Conservation (phyloP, 164 flowering plant genomes). For the Santalum album region DNA sequence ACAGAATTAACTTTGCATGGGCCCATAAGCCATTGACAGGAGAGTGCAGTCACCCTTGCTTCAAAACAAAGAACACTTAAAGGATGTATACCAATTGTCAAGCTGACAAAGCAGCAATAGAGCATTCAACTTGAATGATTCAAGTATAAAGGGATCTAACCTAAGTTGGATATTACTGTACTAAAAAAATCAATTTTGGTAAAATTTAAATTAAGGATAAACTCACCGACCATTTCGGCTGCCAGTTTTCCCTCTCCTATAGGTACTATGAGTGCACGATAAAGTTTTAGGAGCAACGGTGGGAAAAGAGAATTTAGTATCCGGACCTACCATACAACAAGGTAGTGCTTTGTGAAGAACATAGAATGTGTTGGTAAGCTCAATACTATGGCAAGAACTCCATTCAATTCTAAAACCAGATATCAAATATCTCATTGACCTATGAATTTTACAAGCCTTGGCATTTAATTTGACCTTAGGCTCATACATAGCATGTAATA, state of each 20-base stretch:
- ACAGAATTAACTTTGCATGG: slow-evolving; percentile 59
- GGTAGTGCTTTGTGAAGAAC: neutral
- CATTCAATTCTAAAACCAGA: neutral
- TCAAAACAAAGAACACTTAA: slow-evolving; percentile 13
- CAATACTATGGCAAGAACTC: neutral
- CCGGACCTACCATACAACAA: slow-evolving; percentile 41
- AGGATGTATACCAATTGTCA: neutral
- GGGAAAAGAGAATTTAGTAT: slow-evolving; percentile 74
- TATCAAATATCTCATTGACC: too few species aligned
- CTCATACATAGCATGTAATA: neutral
- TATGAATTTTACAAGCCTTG: too few species aligned
- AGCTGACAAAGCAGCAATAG: neutral
- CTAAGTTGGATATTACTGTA: too few species aligned
- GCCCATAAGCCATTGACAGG: slow-evolving; percentile 98
- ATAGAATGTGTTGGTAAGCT: neutral
- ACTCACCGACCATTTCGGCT: slow-evolving; percentile 86
- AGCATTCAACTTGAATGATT: neutral
- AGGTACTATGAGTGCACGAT: slow-evolving; percentile 61
- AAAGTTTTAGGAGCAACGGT: slow-evolving; percentile 56
- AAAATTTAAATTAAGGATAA: slow-evolving; percentile 3
- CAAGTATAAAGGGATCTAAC: too few species aligned
- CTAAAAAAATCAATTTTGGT: too few species aligned
- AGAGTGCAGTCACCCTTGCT: slow-evolving; percentile 87
- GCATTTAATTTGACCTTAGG: too few species aligned
- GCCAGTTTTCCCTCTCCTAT: slow-evolving; percentile 69